These are phyloP conservation scores for Hypomontagnella submonticulosa DNA, from an alignment of 495 filamentous ascomycete genomes.

Conservation along the genomic window DNA sequence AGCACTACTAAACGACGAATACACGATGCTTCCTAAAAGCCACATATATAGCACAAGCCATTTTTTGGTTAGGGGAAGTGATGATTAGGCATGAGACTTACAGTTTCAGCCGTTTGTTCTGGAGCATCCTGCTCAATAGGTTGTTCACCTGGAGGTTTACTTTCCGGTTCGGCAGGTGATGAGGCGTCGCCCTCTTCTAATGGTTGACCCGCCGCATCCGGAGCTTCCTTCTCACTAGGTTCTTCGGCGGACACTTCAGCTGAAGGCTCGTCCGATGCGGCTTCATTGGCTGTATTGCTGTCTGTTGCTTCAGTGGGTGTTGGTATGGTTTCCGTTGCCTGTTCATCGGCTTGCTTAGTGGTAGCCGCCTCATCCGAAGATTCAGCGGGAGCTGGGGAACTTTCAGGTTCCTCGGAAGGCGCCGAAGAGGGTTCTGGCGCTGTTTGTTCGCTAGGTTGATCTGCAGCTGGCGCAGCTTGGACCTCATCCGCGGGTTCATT, in stretches of 20 bases:
- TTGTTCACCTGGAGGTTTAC: conserved; percentile 4
- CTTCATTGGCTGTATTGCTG: conserved; percentile 3
- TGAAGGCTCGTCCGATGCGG: conserved; percentile 25
- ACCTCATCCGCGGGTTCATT: conserved; percentile 1
- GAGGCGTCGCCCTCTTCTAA: conserved; percentile 10
- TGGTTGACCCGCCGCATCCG: conserved; percentile 14
- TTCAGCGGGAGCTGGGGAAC: not conserved
- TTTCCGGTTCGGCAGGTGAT: conserved; percentile 11
- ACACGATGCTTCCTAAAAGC: too few relatives aligned
- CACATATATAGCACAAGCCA: too few relatives aligned
- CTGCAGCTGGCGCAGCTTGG: conserved; percentile 1
- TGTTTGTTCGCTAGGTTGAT: not conserved
- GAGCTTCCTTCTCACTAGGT: conserved; percentile 8
- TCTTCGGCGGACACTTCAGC: conserved; percentile 25
- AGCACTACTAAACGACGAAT: not conserved
- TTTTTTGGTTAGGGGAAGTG: too few relatives aligned
- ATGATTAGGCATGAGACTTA: conserved; percentile 1
- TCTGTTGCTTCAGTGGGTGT: conserved; percentile 29
- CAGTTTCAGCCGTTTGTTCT: conserved; percentile 11
- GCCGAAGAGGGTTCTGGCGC: not conserved
- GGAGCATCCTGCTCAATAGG: conserved; percentile 3
- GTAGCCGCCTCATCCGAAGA: conserved; percentile 10
- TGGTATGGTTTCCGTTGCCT: conserved; percentile 22
- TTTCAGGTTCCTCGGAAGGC: not conserved
- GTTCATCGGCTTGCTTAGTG: conserved; percentile 20